These are phyloP conservation scores for Coffea canephora DNA, from an alignment of 257 asterid species.

Conservation along the genomic window DNA sequence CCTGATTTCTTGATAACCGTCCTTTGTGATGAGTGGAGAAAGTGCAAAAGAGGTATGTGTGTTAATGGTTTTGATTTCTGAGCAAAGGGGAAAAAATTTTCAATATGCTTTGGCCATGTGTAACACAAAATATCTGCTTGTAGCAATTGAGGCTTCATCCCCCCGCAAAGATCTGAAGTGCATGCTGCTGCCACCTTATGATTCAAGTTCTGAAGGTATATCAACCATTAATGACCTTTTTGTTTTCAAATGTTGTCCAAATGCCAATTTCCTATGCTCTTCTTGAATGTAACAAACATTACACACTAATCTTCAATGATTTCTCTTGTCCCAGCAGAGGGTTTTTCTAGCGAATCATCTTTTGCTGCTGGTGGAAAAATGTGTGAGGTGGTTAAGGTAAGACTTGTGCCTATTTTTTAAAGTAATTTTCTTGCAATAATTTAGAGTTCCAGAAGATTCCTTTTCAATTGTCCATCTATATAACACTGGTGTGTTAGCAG, in stretches of 20 bases:
- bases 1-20: slow-evolving; percentile 62
- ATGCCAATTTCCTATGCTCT: not conserved
- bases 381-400: slow-evolving; percentile 91
- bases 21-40: slow-evolving; percentile 92
- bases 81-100: not conserved
- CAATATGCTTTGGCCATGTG: not conserved
- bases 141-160: slow-evolving; percentile 92
- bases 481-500: not conserved
- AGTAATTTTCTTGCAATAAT: not conserved
- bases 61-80: slow-evolving; percentile 12
- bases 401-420: slow-evolving; percentile 7
- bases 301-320: slow-evolving; percentile 8
- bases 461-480: not conserved
- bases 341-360: slow-evolving; percentile 58
- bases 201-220: slow-evolving; percentile 52
- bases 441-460: not conserved
- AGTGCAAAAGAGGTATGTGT: slow-evolving; percentile 80
- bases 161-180: slow-evolving; percentile 82
- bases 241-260: not conserved
- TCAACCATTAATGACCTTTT: not conserved
- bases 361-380: slow-evolving; percentile 75
- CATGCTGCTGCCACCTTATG: slow-evolving; percentile 53
- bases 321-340: slow-evolving; percentile 41
- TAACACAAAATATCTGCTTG: slow-evolving; percentile 11
- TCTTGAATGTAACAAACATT: not conserved